Evolutionary conservation across 1,139 yeast species (phyloP), one percentile per base, ranked within the genome.

Genomic region (Protomyces gravidus): DNA sequence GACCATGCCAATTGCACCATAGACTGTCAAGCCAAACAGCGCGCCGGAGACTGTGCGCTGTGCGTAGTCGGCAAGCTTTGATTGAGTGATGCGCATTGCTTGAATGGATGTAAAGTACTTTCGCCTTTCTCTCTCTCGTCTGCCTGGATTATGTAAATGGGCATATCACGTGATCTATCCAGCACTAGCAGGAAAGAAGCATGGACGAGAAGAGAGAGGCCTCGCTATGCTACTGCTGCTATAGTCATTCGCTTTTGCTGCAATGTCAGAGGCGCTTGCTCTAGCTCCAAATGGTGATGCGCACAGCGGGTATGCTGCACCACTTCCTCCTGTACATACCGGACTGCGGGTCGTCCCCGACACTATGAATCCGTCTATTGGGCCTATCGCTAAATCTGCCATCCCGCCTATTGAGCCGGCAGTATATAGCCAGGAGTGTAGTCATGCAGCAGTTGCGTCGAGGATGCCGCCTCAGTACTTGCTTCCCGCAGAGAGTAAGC

Each of bases 391-490:
- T 3, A 45, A 47, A 17, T 46, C 51, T 13, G 47, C 58, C 15
- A 25, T 53, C 6, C 42, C 57, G 6, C 28, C 46, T 26, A 36
- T 45, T 5, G 45, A 33, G 36, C 39, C 36, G 17, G 9, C 51
- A 9, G 17, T 23, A 2, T 53, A 53, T 28, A 32, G 36, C 6
- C 26, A 33, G 27, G 59, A 55, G 33, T 55, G 62, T 65, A 45
- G 71, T 1, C 72, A 72, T 2, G 77, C 78, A 5, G 78, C 79
- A 0, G 65, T 69, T n/a, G 73, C 77, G 5, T 72, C 76, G 3
- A 68, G 78, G 2, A 64, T 76, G 42, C 70, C 73, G 0, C 77
- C 79, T 2, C 71, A 68, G 63, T 62, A 70, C 7, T 67, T 76
- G 40, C 72, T 70, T 52, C 66, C 67, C 5, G 71, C 69, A 27